Evolutionary conservation across 352 stramenopile species (phyloP), one percentile per base, ranked within the genome.

Genomic region (Pythium dissotocum): DNA sequence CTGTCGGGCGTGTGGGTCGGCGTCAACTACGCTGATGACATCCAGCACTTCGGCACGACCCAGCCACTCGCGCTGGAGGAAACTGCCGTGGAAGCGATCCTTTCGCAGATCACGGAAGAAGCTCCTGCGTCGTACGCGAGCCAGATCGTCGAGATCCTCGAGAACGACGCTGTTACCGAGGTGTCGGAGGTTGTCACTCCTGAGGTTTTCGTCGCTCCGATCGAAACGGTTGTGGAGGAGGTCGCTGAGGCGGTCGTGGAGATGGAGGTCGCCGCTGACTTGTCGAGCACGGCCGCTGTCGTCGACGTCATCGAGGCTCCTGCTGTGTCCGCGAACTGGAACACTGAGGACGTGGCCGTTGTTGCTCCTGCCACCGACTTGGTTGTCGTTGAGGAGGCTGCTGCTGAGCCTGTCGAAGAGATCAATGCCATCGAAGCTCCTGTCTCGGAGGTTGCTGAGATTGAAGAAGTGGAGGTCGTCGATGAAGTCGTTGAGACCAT

Each of bases 1-100:
- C 40, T 73, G 3, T 66, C 59, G 18, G 67, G 67, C 28, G 67
- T 60, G 18, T 69, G 59, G 57, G 55, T 73, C 24, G 67, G 67
- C 38, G 36, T 67, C 21, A 64, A 73, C 33, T 73, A 61, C 49
- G 65, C 53, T 30, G 52, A 54, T 2, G 16, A 54, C n/a, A 16
- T 53, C 26, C 33, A 53, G n/a, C 44, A 60, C 55, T 16, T 42
- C 24, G 56, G 40, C 4, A n/a, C 42, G 10, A 8, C 55, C 1
- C 32, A 58, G 21, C 24, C 56, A 24, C 3, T 59, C 24, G 33
- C 32, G 1, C 32, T 59, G 6, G n/a, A 46, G 32, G 32, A 59
- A 6, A 18, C 53, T n/a, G 52, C 26, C 28, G 28, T 58, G 26
- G 52, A 58, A 14, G 5, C 32, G 28, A 58, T 58, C 28, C 28